Percentiles rank a stretch among this genome's conserved stretches.
Evolutionary conservation across 2,329 filamentous ascomycete genomes (phyloP).

Genomic region (Exophiala spinifera): DNA sequence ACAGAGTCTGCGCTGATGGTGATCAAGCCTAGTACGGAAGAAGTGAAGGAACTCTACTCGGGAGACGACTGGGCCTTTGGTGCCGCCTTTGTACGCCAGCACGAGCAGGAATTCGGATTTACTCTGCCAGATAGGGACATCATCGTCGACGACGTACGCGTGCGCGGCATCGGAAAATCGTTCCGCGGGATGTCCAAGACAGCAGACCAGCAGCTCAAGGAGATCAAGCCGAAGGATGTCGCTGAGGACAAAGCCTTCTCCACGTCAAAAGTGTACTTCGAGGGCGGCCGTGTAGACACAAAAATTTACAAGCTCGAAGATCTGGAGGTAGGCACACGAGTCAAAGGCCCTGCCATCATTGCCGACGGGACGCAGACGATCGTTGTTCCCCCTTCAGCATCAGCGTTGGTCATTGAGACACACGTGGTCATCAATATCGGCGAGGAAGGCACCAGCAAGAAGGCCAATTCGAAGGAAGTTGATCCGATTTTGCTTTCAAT

Average conservation of each 20-base stretch:
- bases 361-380: constrained; percentile 78
- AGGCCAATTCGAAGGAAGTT: constrained; percentile 33
- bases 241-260: constrained; percentile 63
- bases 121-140: constrained; percentile 81
- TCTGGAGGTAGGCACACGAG: constrained; percentile 66
- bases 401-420: constrained; percentile 74
- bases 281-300: constrained; percentile 72
- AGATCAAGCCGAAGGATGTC: constrained; percentile 59
- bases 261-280: constrained; percentile 75
- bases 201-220: constrained; percentile 76
- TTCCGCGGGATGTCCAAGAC: constrained; percentile 76
- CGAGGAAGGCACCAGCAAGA: constrained; percentile 42
- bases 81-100: constrained; percentile 78
- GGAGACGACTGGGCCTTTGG: constrained; percentile 78
- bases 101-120: constrained; percentile 91
- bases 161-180: constrained; percentile 84
- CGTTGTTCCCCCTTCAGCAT: constrained; percentile 75
- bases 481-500: constrained; percentile 55
- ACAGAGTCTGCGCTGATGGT: constrained; percentile 92
- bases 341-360: constrained; percentile 79
- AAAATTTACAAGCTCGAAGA: constrained; percentile 79
- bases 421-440: constrained; percentile 86
- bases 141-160: constrained; percentile 84
- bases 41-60: constrained; percentile 57
- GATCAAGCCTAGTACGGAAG: constrained; percentile 65